Evolutionary conservation across 495 filamentous ascomycete genomes (phyloP).

Genomic region (Penicillium malachiteum): DNA sequence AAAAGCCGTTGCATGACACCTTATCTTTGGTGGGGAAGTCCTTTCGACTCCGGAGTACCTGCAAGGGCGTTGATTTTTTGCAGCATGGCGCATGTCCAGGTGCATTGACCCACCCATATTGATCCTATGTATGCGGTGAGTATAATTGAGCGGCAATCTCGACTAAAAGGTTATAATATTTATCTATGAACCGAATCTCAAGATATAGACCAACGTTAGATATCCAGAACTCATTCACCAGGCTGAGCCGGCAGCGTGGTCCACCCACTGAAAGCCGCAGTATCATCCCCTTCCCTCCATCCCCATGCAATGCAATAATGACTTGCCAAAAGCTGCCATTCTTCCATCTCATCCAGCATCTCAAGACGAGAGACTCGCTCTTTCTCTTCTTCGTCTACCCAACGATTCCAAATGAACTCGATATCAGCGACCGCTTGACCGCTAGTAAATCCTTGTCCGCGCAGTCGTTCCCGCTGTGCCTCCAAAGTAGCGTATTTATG

Average conservation of each 20-base stretch:
- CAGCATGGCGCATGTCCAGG: constrained; percentile 37
- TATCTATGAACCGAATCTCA: background rate
- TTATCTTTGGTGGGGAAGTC: constrained; percentile 48
- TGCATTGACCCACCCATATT: background rate
- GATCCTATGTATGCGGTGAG: background rate
- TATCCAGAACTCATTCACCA: constrained; percentile 11
- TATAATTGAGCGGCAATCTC: too few species aligned
- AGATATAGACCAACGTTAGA: background rate
- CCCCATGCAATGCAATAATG: constrained; percentile 94
- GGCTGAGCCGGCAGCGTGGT: constrained; percentile 28
- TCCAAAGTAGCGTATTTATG: constrained; percentile 62
- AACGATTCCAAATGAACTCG: constrained; percentile 70
- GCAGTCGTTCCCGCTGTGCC: constrained; percentile 66
- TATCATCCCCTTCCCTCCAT: constrained; percentile 52
- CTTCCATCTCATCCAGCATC: constrained; percentile 93
- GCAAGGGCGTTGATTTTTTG: constrained; percentile 45
- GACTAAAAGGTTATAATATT: too few species aligned
- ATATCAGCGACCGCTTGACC: constrained; percentile 65
- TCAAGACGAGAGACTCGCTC: constrained; percentile 76
- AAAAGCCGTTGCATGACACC: constrained; percentile 38
- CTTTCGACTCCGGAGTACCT: constrained; percentile 50
- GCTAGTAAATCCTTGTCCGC: constrained; percentile 55
- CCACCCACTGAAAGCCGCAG: constrained; percentile 41
- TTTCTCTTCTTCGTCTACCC: constrained; percentile 72
- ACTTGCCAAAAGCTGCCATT: constrained; percentile 81